Conservation (phyloP, 176 grass and related monocot genomes). For the Lolium rigidum region DNA sequence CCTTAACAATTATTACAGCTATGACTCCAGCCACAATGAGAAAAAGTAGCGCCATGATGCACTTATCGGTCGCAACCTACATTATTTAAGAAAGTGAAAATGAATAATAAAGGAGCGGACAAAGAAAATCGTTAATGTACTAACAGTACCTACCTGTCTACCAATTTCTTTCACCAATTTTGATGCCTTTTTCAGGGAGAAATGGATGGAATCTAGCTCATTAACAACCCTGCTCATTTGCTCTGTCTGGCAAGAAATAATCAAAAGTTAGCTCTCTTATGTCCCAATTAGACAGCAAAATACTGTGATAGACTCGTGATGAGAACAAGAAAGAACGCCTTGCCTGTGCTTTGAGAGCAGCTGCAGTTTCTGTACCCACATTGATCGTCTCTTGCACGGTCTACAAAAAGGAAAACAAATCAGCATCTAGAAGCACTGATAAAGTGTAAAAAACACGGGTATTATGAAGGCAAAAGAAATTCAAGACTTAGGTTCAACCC, state of each 20-base stretch:
- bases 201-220: slow-evolving; percentile 98
- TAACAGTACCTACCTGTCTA: slow-evolving; percentile 60
- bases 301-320: slow-evolving; percentile 3
- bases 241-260: slow-evolving; percentile 72
- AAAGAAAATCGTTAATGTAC: slow-evolving; percentile 8
- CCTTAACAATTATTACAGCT: slow-evolving; percentile 92
- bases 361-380: slow-evolving; percentile 92
- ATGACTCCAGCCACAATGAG: slow-evolving; percentile 95
- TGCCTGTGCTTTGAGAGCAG: slow-evolving; percentile 92
- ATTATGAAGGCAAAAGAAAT: neutral
- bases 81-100: slow-evolving; percentile 30
- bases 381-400: slow-evolving; percentile 89
- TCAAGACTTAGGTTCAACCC: neutral
- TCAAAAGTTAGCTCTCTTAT: neutral
- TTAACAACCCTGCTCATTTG: slow-evolving; percentile 98
- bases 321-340: slow-evolving; percentile 21
- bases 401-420: slow-evolving; percentile 60
- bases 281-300: slow-evolving; percentile 22
- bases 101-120: slow-evolving; percentile 2
- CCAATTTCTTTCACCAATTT: slow-evolving; percentile 93
- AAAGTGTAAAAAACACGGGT: neutral
- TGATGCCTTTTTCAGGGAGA: slow-evolving; percentile 97
- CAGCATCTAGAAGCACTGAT: slow-evolving; percentile 25
- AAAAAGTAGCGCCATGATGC: slow-evolving; percentile 95
- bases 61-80: slow-evolving; percentile 89